Percentiles rank a stretch among this genome's conserved stretches.
phyloP scores from a whole-genome alignment of 2,329 filamentous ascomycete genomes.

The Ophiostoma quercus region DNA sequence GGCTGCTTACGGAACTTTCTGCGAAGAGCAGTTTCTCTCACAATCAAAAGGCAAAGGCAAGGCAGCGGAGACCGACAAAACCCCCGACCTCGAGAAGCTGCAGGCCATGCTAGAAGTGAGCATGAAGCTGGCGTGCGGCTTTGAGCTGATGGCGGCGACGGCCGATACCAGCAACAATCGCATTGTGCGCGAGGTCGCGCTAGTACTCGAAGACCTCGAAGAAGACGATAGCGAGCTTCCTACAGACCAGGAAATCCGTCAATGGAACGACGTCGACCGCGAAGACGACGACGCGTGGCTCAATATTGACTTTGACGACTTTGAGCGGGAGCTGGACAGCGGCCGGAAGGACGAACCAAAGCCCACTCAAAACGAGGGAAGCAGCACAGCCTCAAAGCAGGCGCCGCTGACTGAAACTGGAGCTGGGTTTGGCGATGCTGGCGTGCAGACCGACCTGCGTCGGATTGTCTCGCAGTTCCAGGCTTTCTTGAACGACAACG shows the following conservation, averaged over 20 bases:
- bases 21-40: conserved; percentile 22
- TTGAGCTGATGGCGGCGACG: conserved; percentile 76
- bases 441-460: conserved; percentile 68
- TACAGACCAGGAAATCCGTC: conserved; percentile 62
- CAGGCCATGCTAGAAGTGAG: conserved; percentile 58
- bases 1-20: conserved; percentile 32
- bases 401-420: conserved; percentile 28
- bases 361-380: too few relatives aligned
- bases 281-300: conserved; percentile 88
- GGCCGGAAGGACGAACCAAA: conserved; percentile 27
- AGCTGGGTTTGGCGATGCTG: conserved; percentile 57
- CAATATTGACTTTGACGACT: conserved; percentile 83
- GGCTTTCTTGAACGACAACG: conserved; percentile 80
- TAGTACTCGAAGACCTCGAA: conserved; percentile 69
- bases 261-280: conserved; percentile 57
- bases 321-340: conserved; percentile 71
- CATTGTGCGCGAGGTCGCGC: conserved; percentile 65
- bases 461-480: conserved; percentile 95
- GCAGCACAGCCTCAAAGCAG: background rate
- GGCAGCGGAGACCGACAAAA: conserved; percentile 24
- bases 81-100: conserved; percentile 26
- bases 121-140: conserved; percentile 85
- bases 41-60: background rate
- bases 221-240: conserved; percentile 62
- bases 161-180: conserved; percentile 63